Base-by-base conservation (phyloP, 345 rosid species). In the Pistacia integerrima region DNA sequence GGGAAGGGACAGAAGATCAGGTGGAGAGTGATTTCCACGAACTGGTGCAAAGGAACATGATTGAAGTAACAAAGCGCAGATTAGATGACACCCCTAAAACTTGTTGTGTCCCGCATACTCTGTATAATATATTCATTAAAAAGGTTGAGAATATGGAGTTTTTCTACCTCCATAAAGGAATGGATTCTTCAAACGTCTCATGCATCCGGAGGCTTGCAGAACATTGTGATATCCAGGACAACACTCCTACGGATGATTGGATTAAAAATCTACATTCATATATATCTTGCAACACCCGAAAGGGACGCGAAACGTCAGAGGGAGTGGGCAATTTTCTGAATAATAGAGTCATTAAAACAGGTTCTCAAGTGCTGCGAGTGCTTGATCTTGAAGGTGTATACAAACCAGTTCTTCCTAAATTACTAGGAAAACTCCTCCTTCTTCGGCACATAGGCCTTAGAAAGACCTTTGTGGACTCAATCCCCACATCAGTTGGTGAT, bases 381-480 rank as follows among this genome's bases (percentile, higher is more conserved):
- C 82, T 85, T 20, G 88, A 85, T 76, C 81, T 85, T 0, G 88
- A 85, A 60, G 70, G 70, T 0, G 84, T 82, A 0, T 80, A 85
- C 82, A 85, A 82, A 41, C 86, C 88, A 2, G 9, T 11, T 38
- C 76, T 82, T 1, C 76, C 88, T 0, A 22, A 78, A 25, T 18
- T 76, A 13, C 64, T 82, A 4, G 79, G 82, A 9, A 78, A 78
- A 33, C 46, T 85, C 41, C 56, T 38, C 8, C 71, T 63, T 54
- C 51, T 85, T 1, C 80, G 63, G 73, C 73, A 75, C 49, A 25
- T 85, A 18, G 81, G 88, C 3, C 73, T 85, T 44, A 78, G 88
- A 71, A 66, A 65, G 58, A 85, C 88, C 0, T 58, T 62, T 60
- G 38, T 82, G 4, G 86, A 85, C 28, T 78, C 84, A 9, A 17